A percentile compares a stretch with the other conserved stretches of the same genome.
Evolutionary conservation across 1,284 basidiomycete species (phyloP).

Genomic region (Uromyces viciae-fabae): DNA sequence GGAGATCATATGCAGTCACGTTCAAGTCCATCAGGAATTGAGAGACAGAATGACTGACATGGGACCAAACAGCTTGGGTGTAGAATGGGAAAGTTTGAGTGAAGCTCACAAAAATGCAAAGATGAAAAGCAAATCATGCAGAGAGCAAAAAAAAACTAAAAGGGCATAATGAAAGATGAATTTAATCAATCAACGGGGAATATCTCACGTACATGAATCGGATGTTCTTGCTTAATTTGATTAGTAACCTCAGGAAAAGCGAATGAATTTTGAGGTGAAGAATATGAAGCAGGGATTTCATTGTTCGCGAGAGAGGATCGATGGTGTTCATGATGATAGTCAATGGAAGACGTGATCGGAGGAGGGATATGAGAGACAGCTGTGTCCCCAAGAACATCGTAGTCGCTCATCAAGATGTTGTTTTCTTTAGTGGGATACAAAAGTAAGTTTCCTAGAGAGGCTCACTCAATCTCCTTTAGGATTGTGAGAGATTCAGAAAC

Average conservation of each 20-base stretch:
- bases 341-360: not conserved
- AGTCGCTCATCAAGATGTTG: conserved; percentile 19
- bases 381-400: conserved; percentile 5
- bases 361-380: not conserved
- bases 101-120: not conserved
- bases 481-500: not conserved
- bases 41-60: no score
- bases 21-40: no score
- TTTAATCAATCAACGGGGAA: not conserved
- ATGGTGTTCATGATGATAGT: not conserved
- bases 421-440: not conserved
- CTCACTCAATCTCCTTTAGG: not conserved
- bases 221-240: conserved; percentile 13
- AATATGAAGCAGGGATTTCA: not conserved
- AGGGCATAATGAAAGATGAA: not conserved
- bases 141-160: not conserved
- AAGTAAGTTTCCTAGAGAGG: not conserved
- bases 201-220: not conserved
- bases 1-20: no score
- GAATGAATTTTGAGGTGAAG: not conserved
- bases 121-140: not conserved
- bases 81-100: not conserved
- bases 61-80: not conserved
- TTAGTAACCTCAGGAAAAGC: not conserved
- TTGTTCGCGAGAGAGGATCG: not conserved